These are phyloP conservation scores for Sorghum bicolor DNA, from an alignment of 176 grass and related monocot species.

Conservation along the genomic window DNA sequence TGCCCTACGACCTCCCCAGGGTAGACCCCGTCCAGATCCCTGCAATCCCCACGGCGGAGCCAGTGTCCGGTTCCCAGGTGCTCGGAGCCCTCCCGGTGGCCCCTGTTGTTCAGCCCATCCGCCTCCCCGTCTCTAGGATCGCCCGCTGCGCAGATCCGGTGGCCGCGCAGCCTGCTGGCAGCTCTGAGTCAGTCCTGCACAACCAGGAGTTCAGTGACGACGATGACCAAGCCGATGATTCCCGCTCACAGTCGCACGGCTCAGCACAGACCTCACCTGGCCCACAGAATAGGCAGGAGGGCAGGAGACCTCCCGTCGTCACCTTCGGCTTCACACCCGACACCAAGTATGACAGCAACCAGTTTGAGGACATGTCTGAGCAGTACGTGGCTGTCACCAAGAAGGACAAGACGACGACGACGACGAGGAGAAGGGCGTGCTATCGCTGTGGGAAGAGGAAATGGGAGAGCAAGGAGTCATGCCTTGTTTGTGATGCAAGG, in stretches of 20 bases:
- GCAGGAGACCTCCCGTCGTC: constrained; percentile 53
- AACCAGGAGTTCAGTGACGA: constrained; percentile 57
- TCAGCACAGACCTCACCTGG: constrained; percentile 56
- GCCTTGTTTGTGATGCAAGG: constrained; percentile 75
- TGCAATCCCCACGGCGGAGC: constrained; percentile 72
- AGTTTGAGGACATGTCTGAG: constrained; percentile 46
- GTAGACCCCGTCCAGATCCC: constrained; percentile 70
- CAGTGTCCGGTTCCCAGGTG: constrained; percentile 32
- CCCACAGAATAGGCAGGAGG: constrained; percentile 33
- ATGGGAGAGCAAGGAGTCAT: constrained; percentile 88
- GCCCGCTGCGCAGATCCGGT: constrained; percentile 37
- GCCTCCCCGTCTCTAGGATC: constrained; percentile 75
- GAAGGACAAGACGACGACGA: constrained; percentile 64
- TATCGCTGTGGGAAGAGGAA: constrained; percentile 84
- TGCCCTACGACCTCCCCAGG: constrained; percentile 78
- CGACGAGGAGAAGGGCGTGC: constrained; percentile 53
- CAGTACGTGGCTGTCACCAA: constrained; percentile 55
- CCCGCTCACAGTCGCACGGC: constrained; percentile 45
- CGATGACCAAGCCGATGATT: constrained; percentile 33
- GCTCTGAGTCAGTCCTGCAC: constrained; percentile 79
- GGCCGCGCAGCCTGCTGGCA: constrained; percentile 16
- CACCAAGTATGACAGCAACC: constrained; percentile 54
- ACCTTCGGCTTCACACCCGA: constrained; percentile 59
- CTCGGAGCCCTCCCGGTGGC: constrained; percentile 38
- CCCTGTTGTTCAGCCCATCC: constrained; percentile 63